Base-by-base conservation (phyloP, 176 grass and related monocot genomes). In the Saccharum officinarum region DNA sequence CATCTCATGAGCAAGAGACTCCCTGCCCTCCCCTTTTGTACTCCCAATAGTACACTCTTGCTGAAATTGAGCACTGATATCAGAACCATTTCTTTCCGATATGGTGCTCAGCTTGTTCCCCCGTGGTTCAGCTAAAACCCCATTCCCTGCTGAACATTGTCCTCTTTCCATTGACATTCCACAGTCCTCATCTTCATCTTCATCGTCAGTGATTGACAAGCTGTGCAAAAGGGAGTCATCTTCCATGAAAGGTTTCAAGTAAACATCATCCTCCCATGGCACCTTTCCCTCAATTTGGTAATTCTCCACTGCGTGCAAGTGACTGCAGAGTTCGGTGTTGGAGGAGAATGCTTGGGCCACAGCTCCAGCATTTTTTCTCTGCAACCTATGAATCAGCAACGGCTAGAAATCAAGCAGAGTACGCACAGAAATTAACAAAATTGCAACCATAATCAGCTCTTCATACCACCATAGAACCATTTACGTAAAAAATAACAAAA, bases 171-270 rank as follows among this genome's bases (percentile, higher is more conserved):
- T 55, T 76, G 65, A 54, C 25, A 61, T 34, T 15, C 47, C 89
- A 74, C 75, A 72, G 34, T 82, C 12, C 12, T 47, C 87, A 9
- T 89, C 89, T 0, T 90, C 89, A 2, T 90, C 59, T 1, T 62
- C 88, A 20, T 94, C 91, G 16, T 92, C 87, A 28, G 85, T 83
- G 34, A 89, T 54, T 23, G 61, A 91, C 75, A 98, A 85, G 84
- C 87, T 92, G 67, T 98, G 93, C 86, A 98, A 77, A 86, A 98
- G 88, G 23, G 93, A 80, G 41, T 96, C 97, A 41, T 94, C 92
- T 36, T 86, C 85, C 89, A 94, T 83, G 86, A 89, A 96, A 30
- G 97, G 97, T 84, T 94, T 99, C 86, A 99, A 45, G 86, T 89
- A 96, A 3, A 55, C 11, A 17, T 95, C 92, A n/a, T 94, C 77